These are phyloP conservation scores for Zea mays DNA, from an alignment of 176 grass and related monocot species.

Conservation along the genomic window DNA sequence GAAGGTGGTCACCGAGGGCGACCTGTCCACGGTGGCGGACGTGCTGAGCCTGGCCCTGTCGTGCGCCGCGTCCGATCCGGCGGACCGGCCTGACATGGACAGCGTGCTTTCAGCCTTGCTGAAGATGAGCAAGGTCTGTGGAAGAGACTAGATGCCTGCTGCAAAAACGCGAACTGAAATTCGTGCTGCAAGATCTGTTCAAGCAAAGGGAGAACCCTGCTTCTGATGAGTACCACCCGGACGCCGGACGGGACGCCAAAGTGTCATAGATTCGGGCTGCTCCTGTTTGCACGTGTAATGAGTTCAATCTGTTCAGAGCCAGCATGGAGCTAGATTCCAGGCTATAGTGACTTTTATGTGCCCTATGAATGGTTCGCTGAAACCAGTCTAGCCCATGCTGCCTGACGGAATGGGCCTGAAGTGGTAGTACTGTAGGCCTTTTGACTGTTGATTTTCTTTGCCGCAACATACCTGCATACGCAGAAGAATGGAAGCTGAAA, in stretches of 20 bases:
- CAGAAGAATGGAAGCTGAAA: slow-evolving; percentile 56
- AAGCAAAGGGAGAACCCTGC: neutral
- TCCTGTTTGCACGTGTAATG: neutral
- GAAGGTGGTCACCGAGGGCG: slow-evolving; percentile 49
- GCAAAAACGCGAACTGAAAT: neutral
- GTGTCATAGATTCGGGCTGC: neutral
- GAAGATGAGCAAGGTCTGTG: slow-evolving; percentile 42
- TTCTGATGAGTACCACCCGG: neutral
- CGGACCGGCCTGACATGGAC: slow-evolving; percentile 73
- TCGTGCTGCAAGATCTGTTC: neutral
- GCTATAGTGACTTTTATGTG: slow-evolving; percentile 11
- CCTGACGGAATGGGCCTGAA: slow-evolving; percentile 49
- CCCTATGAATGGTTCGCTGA: slow-evolving; percentile 27
- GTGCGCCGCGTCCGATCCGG: slow-evolving; percentile 64
- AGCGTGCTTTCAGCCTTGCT: slow-evolving; percentile 58
- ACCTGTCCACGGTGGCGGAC: slow-evolving; percentile 50
- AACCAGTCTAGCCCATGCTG: slow-evolving; percentile 49
- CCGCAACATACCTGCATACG: slow-evolving; percentile 47
- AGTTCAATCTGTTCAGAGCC: neutral
- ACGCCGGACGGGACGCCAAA: neutral
- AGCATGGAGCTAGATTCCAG: slow-evolving; percentile 13
- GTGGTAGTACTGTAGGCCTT: slow-evolving; percentile 35
- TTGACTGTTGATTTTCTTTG: slow-evolving; percentile 48
- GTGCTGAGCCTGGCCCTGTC: slow-evolving; percentile 53
- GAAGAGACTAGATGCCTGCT: neutral